Evolutionary conservation across 768 basidiomycete genomes (phyloP).

Genomic region (Suillus variegatus): DNA sequence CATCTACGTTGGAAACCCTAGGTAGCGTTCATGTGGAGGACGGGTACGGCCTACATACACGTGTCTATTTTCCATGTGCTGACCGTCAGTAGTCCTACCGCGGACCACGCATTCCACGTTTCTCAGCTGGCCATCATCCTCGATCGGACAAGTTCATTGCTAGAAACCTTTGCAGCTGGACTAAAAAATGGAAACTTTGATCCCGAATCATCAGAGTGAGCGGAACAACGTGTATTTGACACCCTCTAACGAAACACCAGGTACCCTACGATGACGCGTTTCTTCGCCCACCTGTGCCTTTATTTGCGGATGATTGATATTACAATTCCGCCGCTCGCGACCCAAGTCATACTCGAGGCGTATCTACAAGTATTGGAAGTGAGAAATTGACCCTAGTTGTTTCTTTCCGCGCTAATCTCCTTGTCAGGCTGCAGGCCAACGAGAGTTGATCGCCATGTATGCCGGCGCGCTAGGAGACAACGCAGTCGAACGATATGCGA

Average conservation of each 20-base stretch:
- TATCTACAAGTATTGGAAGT: slow-evolving; percentile 90
- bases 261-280: slow-evolving; percentile 75
- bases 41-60: slow-evolving; percentile 46
- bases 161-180: slow-evolving; percentile 67
- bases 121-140: slow-evolving; percentile 82
- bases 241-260: slow-evolving; percentile 34
- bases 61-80: slow-evolving; percentile 3
- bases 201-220: slow-evolving; percentile 57
- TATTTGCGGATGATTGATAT: slow-evolving; percentile 60
- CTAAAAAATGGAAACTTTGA: slow-evolving; percentile 53
- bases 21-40: slow-evolving; percentile 60
- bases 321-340: slow-evolving; percentile 69
- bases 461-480: slow-evolving; percentile 89
- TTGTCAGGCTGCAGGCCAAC: slow-evolving; percentile 66
- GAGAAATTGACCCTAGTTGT: slow-evolving; percentile 16
- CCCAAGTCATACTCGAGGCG: slow-evolving; percentile 81
- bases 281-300: slow-evolving; percentile 89
- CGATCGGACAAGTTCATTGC: slow-evolving; percentile 61
- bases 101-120: slow-evolving; percentile 78
- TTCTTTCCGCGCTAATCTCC: not conserved
- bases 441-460: slow-evolving; percentile 91
- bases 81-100: slow-evolving; percentile 45
- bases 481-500: slow-evolving; percentile 88
- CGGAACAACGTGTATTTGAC: slow-evolving; percentile 14
- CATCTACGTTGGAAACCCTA: slow-evolving; percentile 55